Base-by-base conservation (phyloP, 1,284 basidiomycete genomes). In the Mycocalia duriaeana region DNA sequence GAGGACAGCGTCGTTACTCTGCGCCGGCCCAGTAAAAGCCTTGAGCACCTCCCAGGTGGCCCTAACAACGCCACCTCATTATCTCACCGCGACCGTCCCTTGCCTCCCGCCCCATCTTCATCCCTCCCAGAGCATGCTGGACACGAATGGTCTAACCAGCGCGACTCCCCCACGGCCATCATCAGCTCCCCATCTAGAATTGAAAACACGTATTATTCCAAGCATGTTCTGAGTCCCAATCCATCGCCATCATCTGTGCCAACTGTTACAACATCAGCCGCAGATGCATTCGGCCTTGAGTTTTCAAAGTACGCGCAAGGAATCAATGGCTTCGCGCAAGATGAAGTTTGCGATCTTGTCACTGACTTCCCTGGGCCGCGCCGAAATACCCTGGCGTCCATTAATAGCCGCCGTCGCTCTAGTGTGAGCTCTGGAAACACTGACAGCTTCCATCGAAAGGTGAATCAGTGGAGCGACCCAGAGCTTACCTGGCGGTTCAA, bases 401-500 rank as follows among this genome's bases (percentile, higher is more conserved):
- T n/a, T 3, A 39, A 39, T 9, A 23, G 9, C 19, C 22, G 22
- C 18, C 37, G 45, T 24, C 37, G 45, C 13, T 25, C 37, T 6
- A 46, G 45, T 24, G 36, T 37, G 16, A 41, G 18, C 36, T 77
- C 76, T 2, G 68, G 64, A 46, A 69, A 72, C 34, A 80, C 80
- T 34, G 83, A 87, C 57, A 67, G 81, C 7, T 88, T 88, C 56
- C 69, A n/a, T 11, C 37, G 37, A 3, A 9, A 19, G 13, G 28
- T 70, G 39, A 70, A 68, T 46, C 76, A 75, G 28, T 57, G 84
- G 16, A 65, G 20, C 64, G 58, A 13, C 81, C 79, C 49, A 68
- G 67, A 20, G 57, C 63, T 26, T 62, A 74, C 75, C 46, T 89
- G 85, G 86, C 76, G 71, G n/a, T 86, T 87, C 60, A 68, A 64